Base-by-base conservation (phyloP, 495 filamentous ascomycete genomes). In the Neurospora sp. region DNA sequence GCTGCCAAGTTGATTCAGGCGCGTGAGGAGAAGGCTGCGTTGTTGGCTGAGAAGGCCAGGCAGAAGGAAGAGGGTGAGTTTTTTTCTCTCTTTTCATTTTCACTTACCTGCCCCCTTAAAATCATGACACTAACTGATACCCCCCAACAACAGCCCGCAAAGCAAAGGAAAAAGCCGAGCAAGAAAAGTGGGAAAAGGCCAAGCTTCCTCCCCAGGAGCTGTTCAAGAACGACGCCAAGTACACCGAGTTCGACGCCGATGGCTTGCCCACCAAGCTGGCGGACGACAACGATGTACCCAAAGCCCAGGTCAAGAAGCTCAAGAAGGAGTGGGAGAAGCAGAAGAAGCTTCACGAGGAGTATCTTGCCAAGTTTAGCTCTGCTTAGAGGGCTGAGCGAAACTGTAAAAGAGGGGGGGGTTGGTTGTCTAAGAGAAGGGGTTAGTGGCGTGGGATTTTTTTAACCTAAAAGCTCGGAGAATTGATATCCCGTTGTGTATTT, bases 261-360 rank as follows among this genome's bases (percentile, higher is more conserved):
- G 96, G 96, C 2, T 71, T 98, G 65, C 96, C 96, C 11, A 91
- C 88, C 4, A 92, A 88, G 80, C 88, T 93, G 79, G 86, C 85
- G 18, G 88, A 90, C 37, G 48, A 94, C 2, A 88, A 88, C 75
- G 93, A 96, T 78, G 83, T 99, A 37, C 86, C 93, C 31, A 99
- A 98, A 86, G 91, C 86, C 71, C 86, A 87, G 75, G 72, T 73
- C 41, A 99, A 98, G 87, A 96, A 93, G 87, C 79, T 98, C 42
- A 90, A 82, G 83, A 98, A 98, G 85, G 92, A 93, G 38, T 97
- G 93, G 93, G 93, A 97, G 78, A 89, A 84, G 80, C 96, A 98
- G 85, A 96, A 92, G 86, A 97, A 93, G 86, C 76, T 88, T 72
- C 92, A 97, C 79, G 92, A 97, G 39, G 83, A 87, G 75, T 85